A percentile compares a stretch with the other conserved stretches of the same genome.
phyloP scores from a whole-genome alignment of 164 flowering plant genomes.

The Houttuynia cordata region DNA sequence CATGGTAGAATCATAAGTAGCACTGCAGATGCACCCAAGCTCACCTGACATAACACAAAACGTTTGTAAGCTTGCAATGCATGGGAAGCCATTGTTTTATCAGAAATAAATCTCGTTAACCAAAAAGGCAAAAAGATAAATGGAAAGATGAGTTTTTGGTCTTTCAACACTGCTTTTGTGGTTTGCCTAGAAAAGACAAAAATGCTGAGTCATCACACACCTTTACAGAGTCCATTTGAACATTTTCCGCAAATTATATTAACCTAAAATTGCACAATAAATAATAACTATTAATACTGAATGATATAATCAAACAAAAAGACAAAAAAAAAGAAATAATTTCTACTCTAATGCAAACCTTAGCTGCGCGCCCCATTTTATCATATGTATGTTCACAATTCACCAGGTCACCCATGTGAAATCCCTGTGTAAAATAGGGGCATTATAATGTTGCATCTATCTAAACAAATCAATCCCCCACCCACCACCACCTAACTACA shows the following conservation, averaged over 20 bases:
- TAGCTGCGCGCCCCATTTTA: conserved; percentile 85
- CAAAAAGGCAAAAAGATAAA: neutral
- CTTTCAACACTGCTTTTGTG: neutral
- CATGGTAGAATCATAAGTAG: conserved; percentile 41
- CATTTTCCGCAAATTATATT: conserved; percentile 76
- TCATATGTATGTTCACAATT: conserved; percentile 74
- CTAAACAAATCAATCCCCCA: neutral
- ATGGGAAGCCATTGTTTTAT: neutral
- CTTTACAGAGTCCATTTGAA: conserved; percentile 54
- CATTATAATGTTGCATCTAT: neutral
- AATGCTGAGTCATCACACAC: conserved; percentile 27
- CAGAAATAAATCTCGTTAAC: neutral
- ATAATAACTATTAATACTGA: neutral
- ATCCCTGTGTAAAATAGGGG: conserved; percentile 32
- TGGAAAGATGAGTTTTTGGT: too few relatives aligned
- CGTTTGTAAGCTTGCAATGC: neutral
- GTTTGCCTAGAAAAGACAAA: neutral
- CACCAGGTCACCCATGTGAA: conserved; percentile 64
- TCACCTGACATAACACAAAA: conserved; percentile 29
- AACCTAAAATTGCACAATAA: conserved; percentile 40
- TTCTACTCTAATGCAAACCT: conserved; percentile 32
- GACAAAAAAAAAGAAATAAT: neutral
- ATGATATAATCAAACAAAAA: neutral
- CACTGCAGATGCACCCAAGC: conserved; percentile 84
- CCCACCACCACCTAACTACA: neutral